Base-by-base conservation (phyloP, 306 rosid genomes). In the Vigna trinervia region DNA sequence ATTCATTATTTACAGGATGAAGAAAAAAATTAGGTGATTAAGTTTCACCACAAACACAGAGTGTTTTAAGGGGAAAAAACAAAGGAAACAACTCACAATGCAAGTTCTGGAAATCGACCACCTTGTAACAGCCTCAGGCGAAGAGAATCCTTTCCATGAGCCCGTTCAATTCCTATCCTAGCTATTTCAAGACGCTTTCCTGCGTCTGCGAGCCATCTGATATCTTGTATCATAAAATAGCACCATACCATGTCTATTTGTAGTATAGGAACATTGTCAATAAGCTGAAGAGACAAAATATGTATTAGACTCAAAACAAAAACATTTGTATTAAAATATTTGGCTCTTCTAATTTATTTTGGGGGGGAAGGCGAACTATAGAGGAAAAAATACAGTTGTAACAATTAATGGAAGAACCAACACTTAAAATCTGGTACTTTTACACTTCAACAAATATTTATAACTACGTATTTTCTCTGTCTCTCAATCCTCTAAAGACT, bases 171-270 rank as follows among this genome's bases (percentile, higher is more conserved):
- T 45, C 92, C 95, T 52, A 57, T 80, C 77, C 97, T 89, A 34
- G 98, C 95, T 71, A 78, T 82, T 73, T 87, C 90, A 84, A 95
- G 96, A 82, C 96, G 95, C 56, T 81, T 60, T 75, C 93, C 95
- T 1, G 98, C 98, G 77, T 87, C 96, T 3, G 96, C 86, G 79
- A 95, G 89, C 91, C 93, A 87, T 77, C 82, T 86, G 38, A 95
- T 87, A 77, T 95, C 97, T 85, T 85, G 88, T 52, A 92, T 88
- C 98, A 95, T 95, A 84, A 95, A 92, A 84, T 95, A 95, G 92
- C 98, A 95, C 98, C 98, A 95, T 36, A 92, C 98, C 89, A 90
- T 95, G 91, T 95, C 97, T 74, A 90, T 84, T 92, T 92, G 98
- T 60, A 95, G 90, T 78, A 92, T 95, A 26, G 98, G 88, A 75